These are phyloP conservation scores for Epichloe bromicola DNA, from an alignment of 2,329 filamentous ascomycete genomes.

Conservation along the genomic window DNA sequence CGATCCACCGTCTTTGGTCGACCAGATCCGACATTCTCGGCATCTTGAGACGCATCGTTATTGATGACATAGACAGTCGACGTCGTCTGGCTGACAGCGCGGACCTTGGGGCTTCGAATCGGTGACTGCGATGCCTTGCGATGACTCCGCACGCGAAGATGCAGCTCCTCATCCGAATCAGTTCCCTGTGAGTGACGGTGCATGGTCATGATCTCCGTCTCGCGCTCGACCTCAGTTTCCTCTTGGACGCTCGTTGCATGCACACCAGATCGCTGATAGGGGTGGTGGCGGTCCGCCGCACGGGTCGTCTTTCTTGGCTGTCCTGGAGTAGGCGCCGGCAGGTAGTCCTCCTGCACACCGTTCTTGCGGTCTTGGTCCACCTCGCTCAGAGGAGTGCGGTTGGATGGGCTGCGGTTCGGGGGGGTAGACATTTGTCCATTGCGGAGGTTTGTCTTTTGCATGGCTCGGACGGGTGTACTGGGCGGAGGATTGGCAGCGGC, in stretches of 20 bases:
- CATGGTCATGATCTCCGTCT: slow-evolving; percentile 47
- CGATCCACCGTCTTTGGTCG: slow-evolving; percentile 48
- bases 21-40: slow-evolving; percentile 52
- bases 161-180: slow-evolving; percentile 74
- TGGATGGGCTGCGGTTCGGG: slow-evolving; percentile 62
- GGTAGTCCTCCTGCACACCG: slow-evolving; percentile 71
- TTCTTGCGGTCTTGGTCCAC: slow-evolving; percentile 69
- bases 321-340: slow-evolving; percentile 88
- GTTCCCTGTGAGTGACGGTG: slow-evolving; percentile 48
- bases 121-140: slow-evolving; percentile 54
- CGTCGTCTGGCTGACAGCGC: slow-evolving; percentile 65
- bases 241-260: slow-evolving; percentile 30
- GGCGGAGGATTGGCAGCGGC: slow-evolving; percentile 35
- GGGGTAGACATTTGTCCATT: slow-evolving; percentile 69
- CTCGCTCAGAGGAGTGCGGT: slow-evolving; percentile 81
- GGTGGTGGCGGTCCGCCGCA: slow-evolving; percentile 60
- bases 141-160: slow-evolving; percentile 58
- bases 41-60: slow-evolving; percentile 56
- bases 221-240: slow-evolving; percentile 39
- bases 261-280: slow-evolving; percentile 47
- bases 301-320: slow-evolving; percentile 85
- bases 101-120: slow-evolving; percentile 44
- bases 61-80: slow-evolving; percentile 54
- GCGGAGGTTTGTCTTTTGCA: slow-evolving; percentile 45
- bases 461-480: slow-evolving; percentile 48